Base-by-base conservation (phyloP, 2,329 filamentous ascomycete species). In the Pseudocercospora eumusae region DNA sequence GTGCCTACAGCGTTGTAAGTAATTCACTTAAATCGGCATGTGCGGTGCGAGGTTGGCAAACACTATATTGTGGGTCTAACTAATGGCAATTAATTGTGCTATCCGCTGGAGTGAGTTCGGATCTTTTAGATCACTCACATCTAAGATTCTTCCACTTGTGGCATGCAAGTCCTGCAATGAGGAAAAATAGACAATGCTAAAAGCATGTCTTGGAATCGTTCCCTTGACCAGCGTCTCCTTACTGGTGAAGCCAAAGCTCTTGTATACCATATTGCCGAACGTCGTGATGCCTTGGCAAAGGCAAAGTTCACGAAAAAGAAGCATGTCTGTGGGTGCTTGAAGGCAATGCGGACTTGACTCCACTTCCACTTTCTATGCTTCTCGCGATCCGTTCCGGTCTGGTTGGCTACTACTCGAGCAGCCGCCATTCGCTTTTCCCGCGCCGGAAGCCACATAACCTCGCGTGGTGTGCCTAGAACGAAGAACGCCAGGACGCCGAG, bases 291-390 rank as follows among this genome's bases (percentile, higher is more conserved):
- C 60, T 5, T 60, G 0, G 59, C 31, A 21, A 65, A 63, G 23
- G 63, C 57, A n/a, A 63, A 58, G n/a, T 61, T 53, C 11, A 56
- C 57, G 11, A 60, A 61, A 21, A 63, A 63, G 55, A 65, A 63
- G 18, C 55, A 65, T 7, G 59, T 61, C 54, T 61, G 59, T 8
- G 63, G 63, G 20, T 63, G 60, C 13, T 59, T 52, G 13, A 65
- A 42, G 13, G 60, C 61, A 8, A 42, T 60, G 18, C 57, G 50
- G 45, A 61, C 63, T 45, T 65, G 60, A 31, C 56, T 61, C 63
- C 63, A 63, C 25, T 65, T 59, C 60, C 60, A 65, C 18, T 59
- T 57, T 28, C 40, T 47, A 15, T 63, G 60, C n/a, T 60, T 62
- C 47, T 59, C 55, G 10, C 60, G 60, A 40, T 63, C 57, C 44